Percentiles rank a stretch among this genome's conserved stretches.
Evolutionary conservation across 495 filamentous ascomycete genomes (phyloP).

Genomic region (Penicillium cosmopolitanum): DNA sequence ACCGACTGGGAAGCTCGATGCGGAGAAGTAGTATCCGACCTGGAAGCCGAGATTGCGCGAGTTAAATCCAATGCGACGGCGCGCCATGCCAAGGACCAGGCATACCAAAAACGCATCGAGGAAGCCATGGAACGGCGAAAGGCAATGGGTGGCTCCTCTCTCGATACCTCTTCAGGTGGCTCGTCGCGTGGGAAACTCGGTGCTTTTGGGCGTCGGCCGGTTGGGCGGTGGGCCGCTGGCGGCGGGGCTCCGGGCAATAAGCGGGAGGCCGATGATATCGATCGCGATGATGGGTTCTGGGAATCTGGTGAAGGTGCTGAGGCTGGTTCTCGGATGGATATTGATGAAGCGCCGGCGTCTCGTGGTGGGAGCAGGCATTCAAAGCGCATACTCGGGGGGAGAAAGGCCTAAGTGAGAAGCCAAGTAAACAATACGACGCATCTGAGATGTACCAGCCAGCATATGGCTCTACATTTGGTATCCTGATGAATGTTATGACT

Average conservation of each 20-base stretch:
- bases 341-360: constrained; percentile 45
- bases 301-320: constrained; percentile 54
- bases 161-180: constrained; percentile 5
- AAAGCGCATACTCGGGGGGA: constrained; percentile 48
- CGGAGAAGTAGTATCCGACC: constrained; percentile 68
- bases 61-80: constrained; percentile 59
- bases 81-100: constrained; percentile 51
- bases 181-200: constrained; percentile 7
- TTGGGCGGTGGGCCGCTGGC: constrained; percentile 24
- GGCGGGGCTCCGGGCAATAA: constrained; percentile 43
- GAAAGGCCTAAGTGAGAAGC: constrained; percentile 34
- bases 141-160: constrained; percentile 16
- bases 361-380: constrained; percentile 34
- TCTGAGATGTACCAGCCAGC: neutral
- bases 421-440: constrained; percentile 3
- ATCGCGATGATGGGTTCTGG: constrained; percentile 50
- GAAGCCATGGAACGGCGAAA: constrained; percentile 38
- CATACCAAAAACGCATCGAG: constrained; percentile 51
- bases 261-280: constrained; percentile 48
- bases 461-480: neutral
- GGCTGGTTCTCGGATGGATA: constrained; percentile 51
- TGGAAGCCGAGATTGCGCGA: constrained; percentile 70
- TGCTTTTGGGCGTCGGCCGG: constrained; percentile 3
- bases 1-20: constrained; percentile 78
- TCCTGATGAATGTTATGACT: constrained; percentile 2